Evolutionary conservation across 2,329 filamentous ascomycete species (phyloP).

Genomic region (Colletotrichum filicis): DNA sequence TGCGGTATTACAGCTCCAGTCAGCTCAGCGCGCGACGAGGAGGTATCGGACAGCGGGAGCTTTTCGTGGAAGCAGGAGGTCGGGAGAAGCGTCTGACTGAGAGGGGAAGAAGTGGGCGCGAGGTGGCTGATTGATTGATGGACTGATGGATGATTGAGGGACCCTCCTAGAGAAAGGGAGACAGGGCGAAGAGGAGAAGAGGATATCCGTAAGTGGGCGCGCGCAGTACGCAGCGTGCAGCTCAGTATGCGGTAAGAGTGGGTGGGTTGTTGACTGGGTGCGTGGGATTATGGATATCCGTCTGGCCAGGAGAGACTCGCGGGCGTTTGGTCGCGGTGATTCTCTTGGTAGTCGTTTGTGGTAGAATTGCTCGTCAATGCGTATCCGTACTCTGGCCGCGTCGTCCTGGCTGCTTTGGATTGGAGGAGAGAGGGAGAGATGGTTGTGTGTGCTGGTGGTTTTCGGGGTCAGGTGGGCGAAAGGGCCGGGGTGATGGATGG

Average conservation of each 20-base stretch:
- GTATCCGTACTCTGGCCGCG: neutral
- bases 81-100: constrained; percentile 7
- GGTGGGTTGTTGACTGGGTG: neutral
- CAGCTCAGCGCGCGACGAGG: neutral
- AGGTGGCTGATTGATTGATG: constrained; percentile 8
- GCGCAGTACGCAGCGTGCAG: neutral
- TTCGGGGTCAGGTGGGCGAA: constrained; percentile 21
- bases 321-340: no score
- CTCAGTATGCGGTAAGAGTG: neutral
- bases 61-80: neutral
- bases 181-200: neutral
- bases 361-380: neutral
- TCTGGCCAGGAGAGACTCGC: neutral
- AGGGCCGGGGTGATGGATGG: neutral
- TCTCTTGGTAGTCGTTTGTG: neutral
- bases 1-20: neutral
- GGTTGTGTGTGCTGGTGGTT: neutral
- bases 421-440: neutral
- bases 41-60: neutral
- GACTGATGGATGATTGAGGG: neutral
- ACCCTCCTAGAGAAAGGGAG: neutral
- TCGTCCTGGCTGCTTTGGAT: constrained; percentile 6
- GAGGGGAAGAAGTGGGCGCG: constrained; percentile 13
- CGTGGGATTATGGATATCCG: neutral
- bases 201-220: neutral